Base-by-base conservation (phyloP, 768 basidiomycete genomes). In the Naganishia kalamii region DNA sequence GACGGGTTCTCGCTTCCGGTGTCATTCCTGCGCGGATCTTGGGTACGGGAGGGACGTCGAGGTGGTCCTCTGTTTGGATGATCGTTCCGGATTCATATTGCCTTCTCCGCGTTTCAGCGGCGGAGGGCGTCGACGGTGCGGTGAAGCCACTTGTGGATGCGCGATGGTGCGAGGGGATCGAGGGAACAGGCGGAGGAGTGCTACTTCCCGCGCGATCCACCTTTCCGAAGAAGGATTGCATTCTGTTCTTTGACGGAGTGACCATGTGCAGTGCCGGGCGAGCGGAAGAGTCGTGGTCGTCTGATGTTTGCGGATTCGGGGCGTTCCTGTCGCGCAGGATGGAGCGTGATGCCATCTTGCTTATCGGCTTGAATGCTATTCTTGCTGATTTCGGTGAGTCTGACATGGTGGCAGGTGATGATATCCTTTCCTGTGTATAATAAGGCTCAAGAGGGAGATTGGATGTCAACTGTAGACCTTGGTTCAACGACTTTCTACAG, bases 21-120 rank as follows among this genome's bases (percentile, higher is more conserved):
- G 73, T 75, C n/a, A 68, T 70, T 17, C 69, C 67, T 17, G 68
- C 64, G 62, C 74, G 72, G 59, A 76, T 70, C 59, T 73, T 73
- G 32, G 66, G 60, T 19, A 23, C 29, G 15, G 30, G 29, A 6
- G 60, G 35, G 21, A n/a, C n/a, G n/a, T n/a, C n/a, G n/a, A 30
- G 21, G 3, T 35, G 33, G 11, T 57, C 63, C 10, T 64, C 40
- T 25, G 44, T 25, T 29, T 50, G 48, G 12, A 48, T 23, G 46
- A 49, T 48, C 4, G 63, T 51, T 46, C 41, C 37, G 27, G 35
- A 52, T 37, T 43, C 63, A 21, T 37, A 54, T 3, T 41, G 25
- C 23, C 40, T 41, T 29, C 50, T 32, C 21, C 27, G 48, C 23
- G 59, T 49, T 29, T 51, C 49, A 29, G 49, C 49, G 11, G 49